A percentile compares a stretch with the other conserved stretches of the same genome.
These are phyloP conservation scores for Kwoniella newhampshirensis DNA, from an alignment of 768 basidiomycete species.

Conservation along the genomic window DNA sequence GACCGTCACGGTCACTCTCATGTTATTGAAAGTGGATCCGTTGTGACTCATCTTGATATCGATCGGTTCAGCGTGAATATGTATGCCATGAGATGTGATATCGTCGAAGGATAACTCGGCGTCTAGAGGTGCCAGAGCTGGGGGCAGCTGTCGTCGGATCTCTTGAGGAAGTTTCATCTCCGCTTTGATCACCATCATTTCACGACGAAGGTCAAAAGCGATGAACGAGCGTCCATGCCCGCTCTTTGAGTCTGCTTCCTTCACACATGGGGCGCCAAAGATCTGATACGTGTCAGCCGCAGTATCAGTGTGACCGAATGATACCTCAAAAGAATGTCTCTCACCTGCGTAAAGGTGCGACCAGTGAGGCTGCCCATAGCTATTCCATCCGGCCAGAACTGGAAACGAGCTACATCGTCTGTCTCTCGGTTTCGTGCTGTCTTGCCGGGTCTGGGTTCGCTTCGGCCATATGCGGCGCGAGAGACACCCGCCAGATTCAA, in stretches of 20 bases:
- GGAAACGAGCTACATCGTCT: conserved; percentile 20
- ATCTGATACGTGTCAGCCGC: conserved; percentile 18
- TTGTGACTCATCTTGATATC: neutral
- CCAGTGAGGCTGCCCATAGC: conserved; percentile 40
- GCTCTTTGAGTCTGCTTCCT: neutral
- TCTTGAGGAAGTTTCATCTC: conserved; percentile 12
- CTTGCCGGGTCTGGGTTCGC: conserved; percentile 9
- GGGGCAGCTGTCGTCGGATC: conserved; percentile 19
- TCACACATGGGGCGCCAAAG: conserved; percentile 23
- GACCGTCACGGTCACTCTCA: conserved; percentile 39
- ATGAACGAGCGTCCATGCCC: conserved; percentile 28
- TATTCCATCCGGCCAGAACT: conserved; percentile 38
- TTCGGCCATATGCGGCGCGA: neutral
- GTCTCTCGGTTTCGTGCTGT: neutral
- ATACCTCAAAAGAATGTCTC: neutral
- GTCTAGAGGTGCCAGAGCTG: conserved; percentile 37
- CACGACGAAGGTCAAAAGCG: conserved; percentile 40
- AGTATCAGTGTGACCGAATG: no score
- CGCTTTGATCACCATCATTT: conserved; percentile 33
- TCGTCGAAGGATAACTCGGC: conserved; percentile 47
- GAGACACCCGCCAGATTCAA: no score
- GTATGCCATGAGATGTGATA: conserved; percentile 42
- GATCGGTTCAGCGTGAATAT: conserved; percentile 5
- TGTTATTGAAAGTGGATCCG: neutral
- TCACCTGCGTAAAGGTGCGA: conserved; percentile 32